Percentiles rank a stretch among this genome's conserved stretches.
These are phyloP conservation scores for Gaertneriomyces sp. DNA, from an alignment of 192 early-diverging fungal genomes.

Conservation along the genomic window DNA sequence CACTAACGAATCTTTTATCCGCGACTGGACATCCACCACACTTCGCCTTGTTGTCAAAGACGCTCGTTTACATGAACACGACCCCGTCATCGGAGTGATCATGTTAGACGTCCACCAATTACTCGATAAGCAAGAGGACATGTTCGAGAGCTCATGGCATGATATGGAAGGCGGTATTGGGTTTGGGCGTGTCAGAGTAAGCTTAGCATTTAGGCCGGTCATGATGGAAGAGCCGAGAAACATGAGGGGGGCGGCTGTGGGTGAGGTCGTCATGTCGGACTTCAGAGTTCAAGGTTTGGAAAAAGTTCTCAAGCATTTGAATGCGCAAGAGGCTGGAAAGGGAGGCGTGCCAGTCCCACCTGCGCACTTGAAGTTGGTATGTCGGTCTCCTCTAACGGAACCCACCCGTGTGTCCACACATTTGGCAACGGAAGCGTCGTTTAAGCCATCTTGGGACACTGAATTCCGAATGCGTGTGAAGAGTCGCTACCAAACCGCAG, in stretches of 20 bases:
- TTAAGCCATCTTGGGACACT: slow-evolving; percentile 19
- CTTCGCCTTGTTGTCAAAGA: slow-evolving; percentile 29
- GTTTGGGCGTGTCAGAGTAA: slow-evolving; percentile 21
- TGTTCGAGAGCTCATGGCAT: slow-evolving; percentile 23
- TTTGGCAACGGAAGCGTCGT: slow-evolving; percentile 1
- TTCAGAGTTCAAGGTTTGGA: slow-evolving; percentile 15
- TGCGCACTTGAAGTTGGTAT: slow-evolving; percentile 7
- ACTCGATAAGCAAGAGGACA: slow-evolving; percentile 17
- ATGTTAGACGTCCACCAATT: slow-evolving; percentile 19
- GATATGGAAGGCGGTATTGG: slow-evolving; percentile 30
- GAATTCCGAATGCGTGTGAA: slow-evolving; percentile 7
- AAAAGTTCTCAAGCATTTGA: neutral
- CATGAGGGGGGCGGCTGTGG: slow-evolving; percentile 23
- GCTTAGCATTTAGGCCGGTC: slow-evolving; percentile 18
- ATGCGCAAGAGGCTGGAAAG: neutral
- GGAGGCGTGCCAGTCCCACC: neutral
- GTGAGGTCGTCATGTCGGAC: slow-evolving; percentile 20
- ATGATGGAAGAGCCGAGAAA: slow-evolving; percentile 22
- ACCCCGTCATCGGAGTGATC: slow-evolving; percentile 28
- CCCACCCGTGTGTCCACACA: slow-evolving; percentile 10
- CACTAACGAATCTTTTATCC: slow-evolving; percentile 22
- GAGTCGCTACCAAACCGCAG: slow-evolving; percentile 25
- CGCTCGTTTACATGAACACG: slow-evolving; percentile 26
- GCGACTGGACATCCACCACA: slow-evolving; percentile 21
- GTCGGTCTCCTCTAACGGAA: slow-evolving; percentile 22